Evolutionary conservation across 768 basidiomycete genomes (phyloP).

Genomic region (Tylopilus sp.): DNA sequence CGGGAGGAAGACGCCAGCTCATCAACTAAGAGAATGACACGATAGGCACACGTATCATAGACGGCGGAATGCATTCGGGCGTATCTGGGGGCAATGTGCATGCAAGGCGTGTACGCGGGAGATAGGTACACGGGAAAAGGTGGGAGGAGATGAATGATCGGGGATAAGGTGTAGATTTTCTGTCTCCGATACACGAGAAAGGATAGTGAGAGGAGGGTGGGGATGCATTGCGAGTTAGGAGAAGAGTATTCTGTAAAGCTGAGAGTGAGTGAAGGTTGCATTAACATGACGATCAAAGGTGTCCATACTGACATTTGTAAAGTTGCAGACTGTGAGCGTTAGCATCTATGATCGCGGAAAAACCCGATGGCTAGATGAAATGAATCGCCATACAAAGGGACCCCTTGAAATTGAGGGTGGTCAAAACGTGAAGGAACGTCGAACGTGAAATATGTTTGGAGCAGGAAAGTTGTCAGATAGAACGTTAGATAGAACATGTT

Average conservation of each 20-base stretch:
- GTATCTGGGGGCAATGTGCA: not conserved
- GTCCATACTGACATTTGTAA: not conserved
- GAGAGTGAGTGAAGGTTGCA: not conserved
- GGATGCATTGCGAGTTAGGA: constrained; percentile 2
- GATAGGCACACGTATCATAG: constrained; percentile 6
- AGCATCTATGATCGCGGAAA: too few relatives aligned
- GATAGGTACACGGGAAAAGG: constrained; percentile 27
- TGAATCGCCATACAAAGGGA: not conserved
- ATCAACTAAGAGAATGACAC: constrained; percentile 12
- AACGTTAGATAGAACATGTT: constrained; percentile 8
- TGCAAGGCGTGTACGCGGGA: not conserved
- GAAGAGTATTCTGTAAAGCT: not conserved
- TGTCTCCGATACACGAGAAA: not conserved
- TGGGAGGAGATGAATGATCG: constrained; percentile 12
- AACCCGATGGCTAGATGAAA: not conserved
- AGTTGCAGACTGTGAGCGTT: not conserved
- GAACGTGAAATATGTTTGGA: constrained; percentile 7
- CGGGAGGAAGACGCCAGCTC: constrained; percentile 23
- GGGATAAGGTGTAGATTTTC: constrained; percentile 8
- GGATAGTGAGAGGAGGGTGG: constrained; percentile 1
- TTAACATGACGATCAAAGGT: not conserved
- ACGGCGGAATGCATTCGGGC: constrained; percentile 5
- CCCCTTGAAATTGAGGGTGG: not conserved
- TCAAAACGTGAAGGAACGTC: not conserved
- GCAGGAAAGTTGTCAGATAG: constrained; percentile 13